Evolutionary conservation across 2,329 filamentous ascomycete genomes (phyloP).

Genomic region (Trichoderma sp.): DNA sequence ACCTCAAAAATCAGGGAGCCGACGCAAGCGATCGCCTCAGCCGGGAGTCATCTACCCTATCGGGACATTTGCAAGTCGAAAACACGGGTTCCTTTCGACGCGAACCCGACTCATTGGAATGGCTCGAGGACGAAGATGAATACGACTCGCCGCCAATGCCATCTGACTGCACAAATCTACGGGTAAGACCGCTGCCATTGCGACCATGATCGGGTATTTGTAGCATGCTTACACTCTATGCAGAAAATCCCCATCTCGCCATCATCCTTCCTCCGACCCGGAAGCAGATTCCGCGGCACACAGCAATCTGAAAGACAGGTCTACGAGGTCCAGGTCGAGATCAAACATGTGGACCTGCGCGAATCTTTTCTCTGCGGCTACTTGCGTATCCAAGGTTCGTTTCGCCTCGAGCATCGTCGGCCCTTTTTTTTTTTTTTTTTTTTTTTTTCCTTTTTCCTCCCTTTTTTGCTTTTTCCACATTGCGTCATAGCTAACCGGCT

Average conservation of each 20-base stretch:
- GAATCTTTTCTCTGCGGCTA: constrained; percentile 96
- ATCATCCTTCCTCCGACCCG: constrained; percentile 80
- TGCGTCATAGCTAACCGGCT: constrained; percentile 19
- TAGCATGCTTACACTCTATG: neutral
- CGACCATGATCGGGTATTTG: neutral
- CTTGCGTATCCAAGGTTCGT: constrained; percentile 82
- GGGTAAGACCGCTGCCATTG: constrained; percentile 29
- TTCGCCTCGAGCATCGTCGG: neutral
- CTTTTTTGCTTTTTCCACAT: neutral
- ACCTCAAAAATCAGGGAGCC: constrained; percentile 23
- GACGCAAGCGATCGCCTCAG: constrained; percentile 27
- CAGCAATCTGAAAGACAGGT: constrained; percentile 90
- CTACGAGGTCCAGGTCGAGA: constrained; percentile 94
- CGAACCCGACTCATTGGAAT: constrained; percentile 27
- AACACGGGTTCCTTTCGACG: constrained; percentile 22
- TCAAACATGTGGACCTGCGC: constrained; percentile 91
- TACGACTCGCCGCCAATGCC: constrained; percentile 38
- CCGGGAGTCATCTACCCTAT: constrained; percentile 23
- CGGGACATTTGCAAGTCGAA: constrained; percentile 20
- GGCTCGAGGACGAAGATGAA: constrained; percentile 30
- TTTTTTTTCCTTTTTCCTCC: too few relatives aligned
- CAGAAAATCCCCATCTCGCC: constrained; percentile 74
- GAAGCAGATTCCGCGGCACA: constrained; percentile 83
- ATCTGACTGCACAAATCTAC: constrained; percentile 35
- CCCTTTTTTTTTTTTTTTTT: too few relatives aligned